phyloP scores from a whole-genome alignment of 148 eudicot species.

The Rhododendron ovatum region DNA sequence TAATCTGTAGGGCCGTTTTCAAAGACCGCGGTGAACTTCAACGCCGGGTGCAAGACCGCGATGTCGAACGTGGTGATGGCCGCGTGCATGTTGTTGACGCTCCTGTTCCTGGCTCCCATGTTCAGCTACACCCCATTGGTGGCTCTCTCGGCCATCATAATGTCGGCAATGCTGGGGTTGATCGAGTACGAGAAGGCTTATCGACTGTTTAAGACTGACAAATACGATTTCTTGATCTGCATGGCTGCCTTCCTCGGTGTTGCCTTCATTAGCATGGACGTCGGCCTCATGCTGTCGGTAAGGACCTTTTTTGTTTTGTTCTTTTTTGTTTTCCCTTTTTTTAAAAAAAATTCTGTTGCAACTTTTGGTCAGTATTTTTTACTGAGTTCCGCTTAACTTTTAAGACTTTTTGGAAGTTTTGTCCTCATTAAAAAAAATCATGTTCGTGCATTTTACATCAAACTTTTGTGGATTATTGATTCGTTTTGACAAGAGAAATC shows the following conservation, averaged over 20 bases:
- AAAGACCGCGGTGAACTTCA: slow-evolving; percentile 80
- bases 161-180: slow-evolving; percentile 84
- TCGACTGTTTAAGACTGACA: slow-evolving; percentile 72
- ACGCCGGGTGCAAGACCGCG: slow-evolving; percentile 71
- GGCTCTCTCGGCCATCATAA: slow-evolving; percentile 83
- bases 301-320: neutral
- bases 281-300: slow-evolving; percentile 83
- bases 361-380: no score
- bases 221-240: slow-evolving; percentile 76
- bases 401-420: no score
- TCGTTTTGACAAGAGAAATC: no score
- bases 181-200: slow-evolving; percentile 57
- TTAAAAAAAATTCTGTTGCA: no score
- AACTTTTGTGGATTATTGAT: no score
- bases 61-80: slow-evolving; percentile 84
- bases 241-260: slow-evolving; percentile 84
- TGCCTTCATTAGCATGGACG: slow-evolving; percentile 78
- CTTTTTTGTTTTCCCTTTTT: neutral
- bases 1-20: slow-evolving; percentile 78
- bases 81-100: slow-evolving; percentile 56
- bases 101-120: slow-evolving; percentile 73
- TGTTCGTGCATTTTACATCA: no score
- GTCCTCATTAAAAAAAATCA: no score
- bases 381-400: no score
- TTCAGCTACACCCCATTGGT: slow-evolving; percentile 87